phyloP scores from a whole-genome alignment of 495 filamentous ascomycete genomes.

The Tuber borchii region DNA sequence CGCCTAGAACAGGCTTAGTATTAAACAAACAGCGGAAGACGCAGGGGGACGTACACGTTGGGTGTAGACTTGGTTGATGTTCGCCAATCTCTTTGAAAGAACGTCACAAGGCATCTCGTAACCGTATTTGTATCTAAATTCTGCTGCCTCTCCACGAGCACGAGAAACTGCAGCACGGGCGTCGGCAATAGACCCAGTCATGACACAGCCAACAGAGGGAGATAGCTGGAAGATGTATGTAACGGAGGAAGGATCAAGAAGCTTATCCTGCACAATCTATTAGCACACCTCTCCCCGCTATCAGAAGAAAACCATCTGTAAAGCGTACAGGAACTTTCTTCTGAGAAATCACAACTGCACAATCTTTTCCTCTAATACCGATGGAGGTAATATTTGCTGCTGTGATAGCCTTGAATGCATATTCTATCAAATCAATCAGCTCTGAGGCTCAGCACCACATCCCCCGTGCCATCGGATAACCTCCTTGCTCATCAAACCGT shows the following conservation, averaged over 20 bases:
- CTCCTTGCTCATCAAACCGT: not conserved
- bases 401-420: constrained; percentile 99
- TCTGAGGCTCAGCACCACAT: constrained; percentile 9
- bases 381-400: constrained; percentile 97
- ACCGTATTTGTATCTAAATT: constrained; percentile 96
- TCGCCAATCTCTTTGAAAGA: constrained; percentile 89
- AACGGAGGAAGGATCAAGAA: constrained; percentile 95
- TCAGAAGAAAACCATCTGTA: constrained; percentile 4
- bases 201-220: constrained; percentile 91
- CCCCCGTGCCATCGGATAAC: not conserved
- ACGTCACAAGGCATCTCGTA: constrained; percentile 99
- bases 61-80: constrained; percentile 98
- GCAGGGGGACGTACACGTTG: constrained; percentile 55
- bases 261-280: constrained; percentile 66
- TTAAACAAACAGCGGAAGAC: constrained; percentile 6
- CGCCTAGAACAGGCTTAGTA: constrained; percentile 46
- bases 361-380: constrained; percentile 90
- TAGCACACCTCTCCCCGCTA: constrained; percentile 9
- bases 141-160: constrained; percentile 89
- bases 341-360: constrained; percentile 93
- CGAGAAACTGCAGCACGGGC: constrained; percentile 84
- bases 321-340: constrained; percentile 95
- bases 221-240: constrained; percentile 96
- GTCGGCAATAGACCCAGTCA: constrained; percentile 98
- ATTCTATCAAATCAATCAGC: constrained; percentile 57